These are phyloP conservation scores for Cytospora mali DNA, from an alignment of 2,329 filamentous ascomycete species.

Conservation along the genomic window DNA sequence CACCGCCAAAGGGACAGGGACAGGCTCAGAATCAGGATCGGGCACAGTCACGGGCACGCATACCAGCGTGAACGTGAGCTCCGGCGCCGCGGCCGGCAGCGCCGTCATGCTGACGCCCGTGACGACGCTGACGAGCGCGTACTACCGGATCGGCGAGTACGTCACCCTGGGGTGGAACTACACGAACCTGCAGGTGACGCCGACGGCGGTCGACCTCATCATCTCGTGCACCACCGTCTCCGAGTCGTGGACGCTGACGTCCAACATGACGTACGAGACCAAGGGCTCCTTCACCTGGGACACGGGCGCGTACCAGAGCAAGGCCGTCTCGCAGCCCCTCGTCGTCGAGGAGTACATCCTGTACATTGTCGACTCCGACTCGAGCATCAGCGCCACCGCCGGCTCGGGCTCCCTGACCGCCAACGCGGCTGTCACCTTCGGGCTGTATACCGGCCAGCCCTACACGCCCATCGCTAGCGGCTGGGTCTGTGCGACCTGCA, in stretches of 20 bases:
- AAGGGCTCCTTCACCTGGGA: conserved; percentile 61
- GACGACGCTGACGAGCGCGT: conserved; percentile 46
- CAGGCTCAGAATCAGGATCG: conserved; percentile 32
- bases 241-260: conserved; percentile 62
- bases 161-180: conserved; percentile 69
- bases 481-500: conserved; percentile 62
- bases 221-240: conserved; percentile 56
- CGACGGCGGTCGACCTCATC: conserved; percentile 62
- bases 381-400: conserved; percentile 51
- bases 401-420: conserved; percentile 59
- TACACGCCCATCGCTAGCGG: conserved; percentile 54
- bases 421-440: conserved; percentile 55
- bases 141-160: conserved; percentile 63
- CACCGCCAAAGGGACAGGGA: conserved; percentile 27
- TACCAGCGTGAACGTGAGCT: conserved; percentile 47
- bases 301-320: conserved; percentile 52
- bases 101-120: conserved; percentile 58
- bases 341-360: conserved; percentile 61
- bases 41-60: conserved; percentile 32
- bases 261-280: conserved; percentile 62
- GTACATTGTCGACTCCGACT: conserved; percentile 62
- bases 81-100: conserved; percentile 49
- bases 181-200: conserved; percentile 59
- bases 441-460: conserved; percentile 56
- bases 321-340: conserved; percentile 48